phyloP scores from a whole-genome alignment of 176 grass and related monocot genomes.

The Carex myosuroides region DNA sequence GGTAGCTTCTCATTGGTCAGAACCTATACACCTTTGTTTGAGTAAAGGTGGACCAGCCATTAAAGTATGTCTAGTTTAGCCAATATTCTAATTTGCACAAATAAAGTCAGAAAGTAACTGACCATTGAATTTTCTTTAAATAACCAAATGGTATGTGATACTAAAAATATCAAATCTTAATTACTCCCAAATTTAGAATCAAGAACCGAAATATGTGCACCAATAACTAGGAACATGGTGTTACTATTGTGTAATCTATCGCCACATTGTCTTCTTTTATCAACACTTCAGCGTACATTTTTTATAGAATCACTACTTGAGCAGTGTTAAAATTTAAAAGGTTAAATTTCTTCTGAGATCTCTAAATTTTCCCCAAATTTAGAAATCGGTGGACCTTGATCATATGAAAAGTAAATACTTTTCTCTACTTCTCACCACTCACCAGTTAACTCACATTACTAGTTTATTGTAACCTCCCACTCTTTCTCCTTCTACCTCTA shows the following conservation, averaged over 20 bases:
- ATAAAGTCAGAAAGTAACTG: not conserved
- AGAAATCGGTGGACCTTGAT: not conserved
- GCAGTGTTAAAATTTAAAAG: not conserved
- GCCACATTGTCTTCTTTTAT: not conserved
- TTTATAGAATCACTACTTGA: not conserved
- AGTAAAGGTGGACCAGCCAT: not conserved
- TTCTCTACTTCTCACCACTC: not conserved
- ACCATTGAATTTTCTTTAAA: not conserved
- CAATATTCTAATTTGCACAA: not conserved
- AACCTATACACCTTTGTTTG: not conserved
- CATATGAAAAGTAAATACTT: not conserved
- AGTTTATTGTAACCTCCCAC: not conserved
- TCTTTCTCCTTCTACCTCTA: not conserved
- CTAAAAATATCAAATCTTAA: not conserved
- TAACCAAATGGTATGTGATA: not conserved
- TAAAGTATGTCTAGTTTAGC: not conserved
- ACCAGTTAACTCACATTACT: not conserved
- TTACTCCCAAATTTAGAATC: not conserved
- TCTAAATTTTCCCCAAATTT: not conserved
- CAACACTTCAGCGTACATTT: not conserved
- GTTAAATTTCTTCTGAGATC: not conserved
- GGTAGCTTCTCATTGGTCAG: not conserved
- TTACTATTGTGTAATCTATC: not conserved
- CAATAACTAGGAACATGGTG: not conserved
- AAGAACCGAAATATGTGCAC: not conserved